These are phyloP conservation scores for Lactifluus pinguis DNA, from an alignment of 768 basidiomycete species.

Conservation along the genomic window DNA sequence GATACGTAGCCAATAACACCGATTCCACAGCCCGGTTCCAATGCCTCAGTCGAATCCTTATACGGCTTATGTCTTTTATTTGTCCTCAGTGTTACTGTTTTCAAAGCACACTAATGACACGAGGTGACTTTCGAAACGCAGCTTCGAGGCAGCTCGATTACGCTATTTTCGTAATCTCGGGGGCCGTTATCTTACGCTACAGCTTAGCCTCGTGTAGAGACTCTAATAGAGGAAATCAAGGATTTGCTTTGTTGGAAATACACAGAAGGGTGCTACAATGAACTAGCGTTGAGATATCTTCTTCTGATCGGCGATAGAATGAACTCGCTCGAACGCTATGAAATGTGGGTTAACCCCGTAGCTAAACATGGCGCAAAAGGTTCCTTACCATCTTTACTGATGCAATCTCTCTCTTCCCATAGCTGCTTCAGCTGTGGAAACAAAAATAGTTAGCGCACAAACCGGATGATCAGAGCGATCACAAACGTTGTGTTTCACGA, in stretches of 20 bases:
- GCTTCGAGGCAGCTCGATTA: neutral
- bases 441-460: neutral
- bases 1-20: neutral
- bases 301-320: slow-evolving; percentile 10
- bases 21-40: neutral
- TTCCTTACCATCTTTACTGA: slow-evolving; percentile 12
- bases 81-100: neutral
- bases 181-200: neutral
- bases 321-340: slow-evolving; percentile 12
- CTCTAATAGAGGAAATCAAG: neutral
- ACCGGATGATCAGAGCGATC: neutral
- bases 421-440: slow-evolving; percentile 9
- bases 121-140: neutral
- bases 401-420: slow-evolving; percentile 10
- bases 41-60: neutral
- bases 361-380: neutral
- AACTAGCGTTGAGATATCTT: slow-evolving; percentile 12
- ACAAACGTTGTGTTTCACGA: slow-evolving; percentile 17
- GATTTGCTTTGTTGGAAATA: neutral
- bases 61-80: neutral
- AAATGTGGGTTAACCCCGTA: neutral
- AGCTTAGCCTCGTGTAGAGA: neutral
- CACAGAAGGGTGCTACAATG: neutral
- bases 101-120: neutral
- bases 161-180: neutral